Base-by-base conservation (phyloP, 2,329 filamentous ascomycete species). In the Aureobasidium sp. region DNA sequence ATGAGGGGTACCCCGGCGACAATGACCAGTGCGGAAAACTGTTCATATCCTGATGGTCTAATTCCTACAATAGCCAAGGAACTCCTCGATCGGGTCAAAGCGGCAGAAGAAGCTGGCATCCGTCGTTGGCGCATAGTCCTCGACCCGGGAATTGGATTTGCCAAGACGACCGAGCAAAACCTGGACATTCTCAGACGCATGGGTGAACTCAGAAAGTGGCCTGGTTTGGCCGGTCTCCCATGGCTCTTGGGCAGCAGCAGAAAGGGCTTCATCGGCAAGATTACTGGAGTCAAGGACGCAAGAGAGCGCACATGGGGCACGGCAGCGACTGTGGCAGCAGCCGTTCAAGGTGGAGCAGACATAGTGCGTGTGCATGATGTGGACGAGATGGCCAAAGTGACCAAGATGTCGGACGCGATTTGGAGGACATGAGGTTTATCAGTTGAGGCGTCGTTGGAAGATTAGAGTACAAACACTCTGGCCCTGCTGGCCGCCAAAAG, bases 331-430 rank as follows among this genome's bases (percentile, higher is more conserved):
- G 89, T 97, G 9, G 87, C 89, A 3, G 91, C 91, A 7, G 90
- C 91, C 49, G 82, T 99, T 33, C 85, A 88, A 64, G 90, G 90
- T 7, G 94, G 94, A 2, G 92, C 92, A 27, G 92, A 97, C 77
- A 85, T 99, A 63, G 87, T 97, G 49, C 82, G 94, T 57, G 91
- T 99, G 45, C 94, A 99, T 76, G 93, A 97, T 77, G 89, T 92
- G 15, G 76, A 79, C 61, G 89, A 94, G 78, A 97, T 97, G 93
- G 80, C 76, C 44, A 82, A 91, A 74, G 91, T 96, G 35, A 85
- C 85, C 1, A 88, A 83, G 71, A 93, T 97, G 86, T 85, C 90
- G 9, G 93, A 97, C 81, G 92, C 91, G n/a, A 91, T 97, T 60
- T 96, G 90, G 84, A 81, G 90, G 67, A 65, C 40, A 39, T 69